Evolutionary conservation across 2,329 filamentous ascomycete genomes (phyloP), one percentile per base, ranked within the genome.

Genomic region (Neocatenulostroma microsporum): DNA sequence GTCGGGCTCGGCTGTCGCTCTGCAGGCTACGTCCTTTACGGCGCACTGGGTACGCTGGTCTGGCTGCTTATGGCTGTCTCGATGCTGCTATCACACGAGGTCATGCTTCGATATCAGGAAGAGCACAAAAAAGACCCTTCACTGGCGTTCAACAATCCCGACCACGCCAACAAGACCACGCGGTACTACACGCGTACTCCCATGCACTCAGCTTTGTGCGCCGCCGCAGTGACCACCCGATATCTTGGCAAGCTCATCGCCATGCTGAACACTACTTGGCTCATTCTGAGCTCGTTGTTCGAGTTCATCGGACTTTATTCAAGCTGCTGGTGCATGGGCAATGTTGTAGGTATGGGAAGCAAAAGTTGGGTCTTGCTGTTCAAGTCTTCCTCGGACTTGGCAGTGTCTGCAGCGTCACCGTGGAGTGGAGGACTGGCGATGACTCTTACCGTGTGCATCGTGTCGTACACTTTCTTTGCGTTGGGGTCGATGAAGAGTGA

Each of bases 1-100:
- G 41, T 34, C 21, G 50, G 49, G 10, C 25, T 53, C 4, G 50
- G 48, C n/a, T n/a, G n/a, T 53, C 39, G 43, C 19, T 47, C 45
- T 5, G 47, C 37, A 3, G 34, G 38, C 6, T 50, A 50, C 29
- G 19, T 49, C 2, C 9, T 50, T 1, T 52, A 52, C 26, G 49
- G 44, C 3, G 40, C 18, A 9, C 24, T 46, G 6, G 48, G 37
- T 11, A 50, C 50, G 12, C 6, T 41, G 2, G 36, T 40, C 9
- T 52, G 48, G 48, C 30, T 51, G 6, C 36, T 45, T 2, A 30
- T 52, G 2, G 17, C 37, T 3, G 32, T 33, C 9, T 46, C 42
- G 2, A 43, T 41, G 37, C 35, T 50, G 27, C 42, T 50, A 21
- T 46, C 46, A 9, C 49, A 50, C 27, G 46, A 38, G 9, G 42